Evolutionary conservation across 345 rosid genomes (phyloP).

Genomic region (Kernera saxatilis): DNA sequence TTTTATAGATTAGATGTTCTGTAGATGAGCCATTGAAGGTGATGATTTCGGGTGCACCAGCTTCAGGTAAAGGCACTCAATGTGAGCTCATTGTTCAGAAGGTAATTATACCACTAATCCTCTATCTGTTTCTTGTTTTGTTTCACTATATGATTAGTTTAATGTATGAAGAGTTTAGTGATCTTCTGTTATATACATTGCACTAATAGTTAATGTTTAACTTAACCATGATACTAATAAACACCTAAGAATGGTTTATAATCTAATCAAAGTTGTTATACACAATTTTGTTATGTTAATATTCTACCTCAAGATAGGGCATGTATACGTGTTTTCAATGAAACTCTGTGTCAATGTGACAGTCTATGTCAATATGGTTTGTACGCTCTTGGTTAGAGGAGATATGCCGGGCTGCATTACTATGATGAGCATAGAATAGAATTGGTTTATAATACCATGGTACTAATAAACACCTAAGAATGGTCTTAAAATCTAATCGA

Average conservation of each 20-base stretch:
- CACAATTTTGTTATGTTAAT: too few species aligned
- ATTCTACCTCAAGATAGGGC: too few species aligned
- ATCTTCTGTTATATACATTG: neutral
- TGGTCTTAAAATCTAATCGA: too few species aligned
- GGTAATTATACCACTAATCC: slow-evolving; percentile 34
- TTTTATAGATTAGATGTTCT: slow-evolving; percentile 46
- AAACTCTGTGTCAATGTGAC: too few species aligned
- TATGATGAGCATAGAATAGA: too few species aligned
- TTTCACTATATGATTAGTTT: neutral
- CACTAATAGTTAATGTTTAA: neutral
- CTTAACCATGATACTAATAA: neutral
- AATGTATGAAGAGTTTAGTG: neutral
- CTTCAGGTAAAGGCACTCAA: slow-evolving; percentile 93
- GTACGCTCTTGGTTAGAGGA: too few species aligned
- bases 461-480: too few species aligned
- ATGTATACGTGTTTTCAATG: too few species aligned
- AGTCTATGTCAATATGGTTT: too few species aligned
- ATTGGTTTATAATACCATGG: too few species aligned
- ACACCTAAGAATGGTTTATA: neutral
- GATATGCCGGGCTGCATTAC: too few species aligned
- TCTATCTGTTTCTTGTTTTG: neutral
- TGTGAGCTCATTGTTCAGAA: slow-evolving; percentile 72
- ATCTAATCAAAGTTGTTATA: neutral
- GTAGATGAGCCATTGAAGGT: slow-evolving; percentile 61
- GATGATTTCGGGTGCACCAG: slow-evolving; percentile 93